These are phyloP conservation scores for Gracilaria domingensis DNA, from an alignment of 23 red algal species.

Conservation along the genomic window DNA sequence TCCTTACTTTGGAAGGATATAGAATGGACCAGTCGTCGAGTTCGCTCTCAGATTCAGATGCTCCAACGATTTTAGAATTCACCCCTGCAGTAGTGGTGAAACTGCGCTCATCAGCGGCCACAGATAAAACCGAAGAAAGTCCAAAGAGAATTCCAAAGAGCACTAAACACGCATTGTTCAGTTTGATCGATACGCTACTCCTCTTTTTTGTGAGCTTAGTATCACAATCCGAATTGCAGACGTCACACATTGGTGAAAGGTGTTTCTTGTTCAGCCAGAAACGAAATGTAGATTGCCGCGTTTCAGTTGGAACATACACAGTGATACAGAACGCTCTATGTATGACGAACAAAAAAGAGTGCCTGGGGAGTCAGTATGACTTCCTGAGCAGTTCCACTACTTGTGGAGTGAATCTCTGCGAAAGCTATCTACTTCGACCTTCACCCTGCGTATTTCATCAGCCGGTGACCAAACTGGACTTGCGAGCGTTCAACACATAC, in stretches of 20 bases:
- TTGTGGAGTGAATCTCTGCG: not conserved
- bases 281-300: not conserved
- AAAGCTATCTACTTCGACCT: not conserved
- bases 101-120: not conserved
- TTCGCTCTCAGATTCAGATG: no score
- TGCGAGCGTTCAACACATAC: not conserved
- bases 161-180: not conserved
- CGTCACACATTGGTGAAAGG: not conserved
- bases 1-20: conserved; percentile 6
- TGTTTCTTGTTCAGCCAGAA: not conserved
- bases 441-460: not conserved
- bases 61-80: not conserved
- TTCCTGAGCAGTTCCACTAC: not conserved
- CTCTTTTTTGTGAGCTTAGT: not conserved
- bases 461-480: not conserved
- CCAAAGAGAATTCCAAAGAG: conserved; percentile 4
- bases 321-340: not conserved
- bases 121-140: conserved; percentile 1
- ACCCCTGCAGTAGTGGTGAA: not conserved
- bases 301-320: not conserved
- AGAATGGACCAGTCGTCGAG: not conserved
- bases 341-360: not conserved
- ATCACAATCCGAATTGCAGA: not conserved
- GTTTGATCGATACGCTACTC: not conserved
- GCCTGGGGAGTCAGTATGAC: not conserved